These are phyloP conservation scores for Cyberlindnera meyerae DNA, from an alignment of 805 yeast species.

Conservation along the genomic window DNA sequence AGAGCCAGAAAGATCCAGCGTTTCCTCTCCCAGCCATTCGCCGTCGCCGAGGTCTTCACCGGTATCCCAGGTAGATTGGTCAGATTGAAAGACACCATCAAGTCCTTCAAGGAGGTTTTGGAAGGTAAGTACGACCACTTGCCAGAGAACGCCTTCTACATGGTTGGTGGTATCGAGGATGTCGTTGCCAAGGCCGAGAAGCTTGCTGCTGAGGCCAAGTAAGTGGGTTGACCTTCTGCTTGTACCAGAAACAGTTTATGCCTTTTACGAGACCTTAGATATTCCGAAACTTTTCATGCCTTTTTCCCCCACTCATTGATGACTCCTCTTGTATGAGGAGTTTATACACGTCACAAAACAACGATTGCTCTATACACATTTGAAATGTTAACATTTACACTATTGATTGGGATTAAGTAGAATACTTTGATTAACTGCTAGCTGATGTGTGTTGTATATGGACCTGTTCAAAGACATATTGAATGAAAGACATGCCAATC, in stretches of 20 bases:
- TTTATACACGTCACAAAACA: conserved; percentile 2
- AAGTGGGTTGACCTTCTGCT: conserved; percentile 21
- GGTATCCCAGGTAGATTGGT: conserved; percentile 99
- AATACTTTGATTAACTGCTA: no score
- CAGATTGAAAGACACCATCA: conserved; percentile 90
- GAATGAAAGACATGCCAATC: no score
- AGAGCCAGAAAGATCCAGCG: conserved; percentile 99
- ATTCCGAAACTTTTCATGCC: not conserved
- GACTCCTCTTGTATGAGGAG: no score
- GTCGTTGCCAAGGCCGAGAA: conserved; percentile 98
- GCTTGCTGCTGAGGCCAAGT: conserved; percentile 89
- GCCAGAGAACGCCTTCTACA: conserved; percentile 99
- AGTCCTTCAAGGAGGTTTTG: conserved; percentile 93
- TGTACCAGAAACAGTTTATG: not conserved
- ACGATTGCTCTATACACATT: not conserved
- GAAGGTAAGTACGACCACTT: conserved; percentile 98
- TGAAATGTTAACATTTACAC: no score
- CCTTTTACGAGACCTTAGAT: conserved; percentile 5
- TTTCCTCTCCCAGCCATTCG: conserved; percentile 99
- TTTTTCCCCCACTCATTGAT: no score
- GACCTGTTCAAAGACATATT: no score
- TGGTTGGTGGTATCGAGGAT: conserved; percentile 99
- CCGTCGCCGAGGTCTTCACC: conserved; percentile 99
- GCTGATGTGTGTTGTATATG: no score
- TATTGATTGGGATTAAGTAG: no score